Conservation (phyloP, 768 basidiomycete species). For the Sutorius australiensis region DNA sequence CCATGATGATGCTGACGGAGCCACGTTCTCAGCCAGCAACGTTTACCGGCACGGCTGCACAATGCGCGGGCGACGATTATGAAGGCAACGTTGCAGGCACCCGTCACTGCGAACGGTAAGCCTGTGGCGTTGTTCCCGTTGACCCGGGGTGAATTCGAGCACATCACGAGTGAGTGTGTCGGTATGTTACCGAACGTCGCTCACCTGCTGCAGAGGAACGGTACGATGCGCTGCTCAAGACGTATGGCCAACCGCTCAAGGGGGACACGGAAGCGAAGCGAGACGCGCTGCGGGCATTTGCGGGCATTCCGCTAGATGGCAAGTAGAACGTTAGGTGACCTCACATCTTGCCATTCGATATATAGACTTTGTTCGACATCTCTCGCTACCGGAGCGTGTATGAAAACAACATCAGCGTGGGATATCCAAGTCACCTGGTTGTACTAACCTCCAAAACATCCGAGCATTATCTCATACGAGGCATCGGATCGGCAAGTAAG, state of each 20-base stretch:
- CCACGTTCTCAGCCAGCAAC: conserved; percentile 29
- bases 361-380: no score
- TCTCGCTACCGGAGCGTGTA: no score
- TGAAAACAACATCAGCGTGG: no score
- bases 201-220: conserved; percentile 34
- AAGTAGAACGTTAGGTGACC: neutral
- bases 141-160: conserved; percentile 42
- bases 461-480: conserved; percentile 2
- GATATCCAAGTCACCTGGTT: no score
- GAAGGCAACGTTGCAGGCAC: conserved; percentile 32
- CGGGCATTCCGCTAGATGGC: conserved; percentile 32
- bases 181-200: no score
- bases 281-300: conserved; percentile 36
- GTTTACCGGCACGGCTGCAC: conserved; percentile 35
- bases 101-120: conserved; percentile 33
- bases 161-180: conserved; percentile 36
- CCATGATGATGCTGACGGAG: no score
- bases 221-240: conserved; percentile 36
- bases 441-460: neutral
- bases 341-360: no score
- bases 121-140: conserved; percentile 34
- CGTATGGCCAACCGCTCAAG: conserved; percentile 32
- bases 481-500: neutral
- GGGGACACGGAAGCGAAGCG: conserved; percentile 41
- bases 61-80: conserved; percentile 34